Percentiles rank a stretch among this genome's conserved stretches.
Conservation (phyloP, 2,329 filamentous ascomycete genomes). For the Cytospora piceae region DNA sequence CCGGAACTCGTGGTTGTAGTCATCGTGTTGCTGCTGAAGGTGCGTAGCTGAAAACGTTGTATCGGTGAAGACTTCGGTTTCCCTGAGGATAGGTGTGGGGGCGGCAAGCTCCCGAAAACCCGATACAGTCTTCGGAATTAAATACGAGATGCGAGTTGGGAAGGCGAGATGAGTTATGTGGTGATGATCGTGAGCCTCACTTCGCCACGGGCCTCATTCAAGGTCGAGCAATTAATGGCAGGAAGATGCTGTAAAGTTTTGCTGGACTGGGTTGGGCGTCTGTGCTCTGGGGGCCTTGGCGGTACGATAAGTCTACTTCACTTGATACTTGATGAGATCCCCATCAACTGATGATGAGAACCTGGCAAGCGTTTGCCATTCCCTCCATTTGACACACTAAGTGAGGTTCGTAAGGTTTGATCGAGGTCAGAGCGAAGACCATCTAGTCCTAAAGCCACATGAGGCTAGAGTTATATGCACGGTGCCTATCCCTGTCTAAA, state of each 20-base stretch:
- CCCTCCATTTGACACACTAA: neutral
- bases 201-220: neutral
- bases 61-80: neutral
- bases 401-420: neutral
- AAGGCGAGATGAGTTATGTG: neutral
- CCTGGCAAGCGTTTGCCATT: neutral
- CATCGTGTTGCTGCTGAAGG: slow-evolving; percentile 1
- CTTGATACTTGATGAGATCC: neutral
- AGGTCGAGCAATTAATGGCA: neutral
- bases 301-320: neutral
- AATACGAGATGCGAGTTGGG: neutral
- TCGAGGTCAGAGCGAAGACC: neutral
- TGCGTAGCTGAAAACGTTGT: neutral
- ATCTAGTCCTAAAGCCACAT: neutral
- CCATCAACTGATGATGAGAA: neutral
- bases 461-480: neutral
- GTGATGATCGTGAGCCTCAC: neutral
- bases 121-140: no score
- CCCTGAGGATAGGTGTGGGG: neutral
- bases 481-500: neutral
- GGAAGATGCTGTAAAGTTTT: neutral
- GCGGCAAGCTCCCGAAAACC: neutral
- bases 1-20: slow-evolving; percentile 7
- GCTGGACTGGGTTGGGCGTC: neutral
- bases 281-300: no score